Conservation (phyloP, 225 moss, liverwort and hornwort species). For the Pseudoscleropodium purum region DNA sequence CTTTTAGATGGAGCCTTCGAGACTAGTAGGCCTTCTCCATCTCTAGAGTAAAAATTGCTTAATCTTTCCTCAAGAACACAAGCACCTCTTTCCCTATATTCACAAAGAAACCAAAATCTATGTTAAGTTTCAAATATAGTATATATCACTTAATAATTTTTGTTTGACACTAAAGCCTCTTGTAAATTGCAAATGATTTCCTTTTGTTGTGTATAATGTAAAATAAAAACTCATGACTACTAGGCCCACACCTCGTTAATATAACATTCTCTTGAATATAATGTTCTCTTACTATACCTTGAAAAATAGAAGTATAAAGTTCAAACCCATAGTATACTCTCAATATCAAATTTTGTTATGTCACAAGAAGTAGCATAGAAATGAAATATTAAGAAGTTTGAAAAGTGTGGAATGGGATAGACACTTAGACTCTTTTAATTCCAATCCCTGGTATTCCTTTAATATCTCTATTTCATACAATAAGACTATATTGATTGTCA, state of each 20-base stretch:
- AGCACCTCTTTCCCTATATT: constrained; percentile 39
- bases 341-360: background rate
- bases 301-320: background rate
- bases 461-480: background rate
- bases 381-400: background rate
- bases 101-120: background rate
- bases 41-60: constrained; percentile 8
- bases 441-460: background rate
- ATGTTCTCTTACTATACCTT: background rate
- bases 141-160: background rate
- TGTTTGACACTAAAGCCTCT: too few relatives aligned
- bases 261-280: too few relatives aligned
- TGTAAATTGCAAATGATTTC: background rate
- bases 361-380: background rate
- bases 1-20: background rate
- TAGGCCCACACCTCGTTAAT: background rate
- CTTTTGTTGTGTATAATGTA: background rate
- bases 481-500: background rate
- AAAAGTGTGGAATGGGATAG: background rate
- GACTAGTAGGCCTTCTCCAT: constrained; percentile 1
- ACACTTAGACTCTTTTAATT: background rate
- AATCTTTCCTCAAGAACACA: constrained; percentile 54
- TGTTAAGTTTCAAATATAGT: background rate
- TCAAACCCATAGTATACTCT: background rate
- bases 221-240: background rate